A percentile compares a stretch with the other conserved stretches of the same genome.
Evolutionary conservation across 805 yeast species (phyloP).

Genomic region (Debaryomyces maramus): DNA sequence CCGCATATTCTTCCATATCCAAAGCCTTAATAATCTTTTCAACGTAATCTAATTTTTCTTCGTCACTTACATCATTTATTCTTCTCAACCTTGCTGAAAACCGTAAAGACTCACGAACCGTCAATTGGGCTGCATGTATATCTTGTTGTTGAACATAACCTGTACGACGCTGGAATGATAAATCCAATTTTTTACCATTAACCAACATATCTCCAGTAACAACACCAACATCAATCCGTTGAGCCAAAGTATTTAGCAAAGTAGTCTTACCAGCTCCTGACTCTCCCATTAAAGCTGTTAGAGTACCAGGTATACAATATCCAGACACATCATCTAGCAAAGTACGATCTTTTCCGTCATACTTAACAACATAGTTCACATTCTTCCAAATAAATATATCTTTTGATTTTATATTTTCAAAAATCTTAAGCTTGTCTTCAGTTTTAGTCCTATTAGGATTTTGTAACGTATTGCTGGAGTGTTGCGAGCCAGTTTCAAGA

Average conservation of each 20-base stretch:
- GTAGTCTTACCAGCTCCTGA: slow-evolving; percentile 69
- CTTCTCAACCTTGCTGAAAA: slow-evolving; percentile 34
- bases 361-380: slow-evolving; percentile 56
- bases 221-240: slow-evolving; percentile 55
- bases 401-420: slow-evolving; percentile 31
- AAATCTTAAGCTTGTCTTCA: slow-evolving; percentile 7
- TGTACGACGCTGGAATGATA: slow-evolving; percentile 47
- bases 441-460: slow-evolving; percentile 4
- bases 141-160: slow-evolving; percentile 24
- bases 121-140: slow-evolving; percentile 18
- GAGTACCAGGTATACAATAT: slow-evolving; percentile 47
- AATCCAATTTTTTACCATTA: slow-evolving; percentile 49
- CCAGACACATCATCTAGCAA: slow-evolving; percentile 38
- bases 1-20: slow-evolving; percentile 18
- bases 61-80: slow-evolving; percentile 46
- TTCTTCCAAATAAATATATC: slow-evolving; percentile 65
- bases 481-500: slow-evolving; percentile 8
- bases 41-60: slow-evolving; percentile 16
- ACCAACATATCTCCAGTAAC: slow-evolving; percentile 60
- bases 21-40: slow-evolving; percentile 17
- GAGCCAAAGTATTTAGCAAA: slow-evolving; percentile 52
- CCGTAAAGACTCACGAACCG: slow-evolving; percentile 19
- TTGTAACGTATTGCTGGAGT: slow-evolving; percentile 5
- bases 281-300: slow-evolving; percentile 63
- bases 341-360: slow-evolving; percentile 39